Percentiles rank a stretch among this genome's conserved stretches.
Conservation (phyloP, 192 early-diverging fungal genomes). For the Phlyctochytrium bullatum region DNA sequence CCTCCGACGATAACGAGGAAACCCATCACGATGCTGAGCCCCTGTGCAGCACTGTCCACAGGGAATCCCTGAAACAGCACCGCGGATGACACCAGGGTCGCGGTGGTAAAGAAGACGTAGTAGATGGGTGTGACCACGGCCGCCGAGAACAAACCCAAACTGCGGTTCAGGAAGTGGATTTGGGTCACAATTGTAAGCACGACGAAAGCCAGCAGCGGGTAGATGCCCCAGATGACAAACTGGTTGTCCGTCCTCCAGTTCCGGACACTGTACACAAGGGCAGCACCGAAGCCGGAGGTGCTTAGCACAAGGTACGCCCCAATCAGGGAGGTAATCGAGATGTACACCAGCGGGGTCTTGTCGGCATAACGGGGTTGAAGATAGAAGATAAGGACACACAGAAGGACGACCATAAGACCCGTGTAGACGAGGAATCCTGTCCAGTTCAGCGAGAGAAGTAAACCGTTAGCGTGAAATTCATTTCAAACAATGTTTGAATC, state of each 20-base stretch:
- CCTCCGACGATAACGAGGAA: slow-evolving; percentile 63
- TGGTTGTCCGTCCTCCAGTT: slow-evolving; percentile 51
- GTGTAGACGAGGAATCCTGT: slow-evolving; percentile 54
- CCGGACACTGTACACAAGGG: slow-evolving; percentile 49
- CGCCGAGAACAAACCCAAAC: slow-evolving; percentile 61
- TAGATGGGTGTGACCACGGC: slow-evolving; percentile 70
- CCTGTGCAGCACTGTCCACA: slow-evolving; percentile 36
- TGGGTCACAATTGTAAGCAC: slow-evolving; percentile 48
- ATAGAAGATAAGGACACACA: slow-evolving; percentile 47
- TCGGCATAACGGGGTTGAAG: slow-evolving; percentile 59
- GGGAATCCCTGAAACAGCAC: slow-evolving; percentile 66
- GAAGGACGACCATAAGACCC: slow-evolving; percentile 34
- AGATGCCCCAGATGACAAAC: slow-evolving; percentile 48
- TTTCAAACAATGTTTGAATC: background rate
- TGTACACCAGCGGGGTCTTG: slow-evolving; percentile 46
- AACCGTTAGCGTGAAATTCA: background rate
- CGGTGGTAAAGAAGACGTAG: slow-evolving; percentile 65
- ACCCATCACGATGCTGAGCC: slow-evolving; percentile 50
- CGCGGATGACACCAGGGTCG: slow-evolving; percentile 58
- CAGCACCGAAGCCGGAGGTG: slow-evolving; percentile 55
- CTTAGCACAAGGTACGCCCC: slow-evolving; percentile 58
- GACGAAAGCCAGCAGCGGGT: slow-evolving; percentile 55
- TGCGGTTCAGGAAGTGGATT: slow-evolving; percentile 67
- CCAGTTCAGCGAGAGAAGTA: slow-evolving; percentile 1
- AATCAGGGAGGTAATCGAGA: slow-evolving; percentile 47